A percentile compares a stretch with the other conserved stretches of the same genome.
phyloP scores from a whole-genome alignment of 163 green algal genomes.

The Dunaliella salina region DNA sequence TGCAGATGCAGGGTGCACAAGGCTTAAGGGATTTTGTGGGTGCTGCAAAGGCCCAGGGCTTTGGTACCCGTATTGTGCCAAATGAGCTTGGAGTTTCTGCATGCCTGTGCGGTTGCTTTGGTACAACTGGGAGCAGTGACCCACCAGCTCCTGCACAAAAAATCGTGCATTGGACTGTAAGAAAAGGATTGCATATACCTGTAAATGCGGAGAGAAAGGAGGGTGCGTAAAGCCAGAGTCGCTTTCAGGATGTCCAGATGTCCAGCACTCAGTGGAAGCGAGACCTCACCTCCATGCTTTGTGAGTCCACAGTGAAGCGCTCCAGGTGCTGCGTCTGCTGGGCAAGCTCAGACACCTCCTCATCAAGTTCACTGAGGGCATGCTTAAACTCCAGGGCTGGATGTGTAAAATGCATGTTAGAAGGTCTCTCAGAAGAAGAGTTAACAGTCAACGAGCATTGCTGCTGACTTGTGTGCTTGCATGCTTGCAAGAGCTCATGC shows the following conservation, averaged over 20 bases:
- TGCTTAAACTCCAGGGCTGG: slow-evolving; percentile 46
- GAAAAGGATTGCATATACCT: too few species aligned
- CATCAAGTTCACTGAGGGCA: slow-evolving; percentile 36
- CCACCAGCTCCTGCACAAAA: slow-evolving; percentile 43
- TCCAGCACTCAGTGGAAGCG: too few species aligned
- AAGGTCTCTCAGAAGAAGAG: too few species aligned
- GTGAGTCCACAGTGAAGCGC: slow-evolving; percentile 32
- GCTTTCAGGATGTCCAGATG: too few species aligned
- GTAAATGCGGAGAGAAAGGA: too few species aligned
- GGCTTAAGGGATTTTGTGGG: slow-evolving; percentile 24
- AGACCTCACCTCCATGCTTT: slow-evolving; percentile 39
- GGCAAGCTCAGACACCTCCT: slow-evolving; percentile 40
- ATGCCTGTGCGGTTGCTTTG: slow-evolving; percentile 31
- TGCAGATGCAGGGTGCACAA: background rate
- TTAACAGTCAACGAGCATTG: too few species aligned
- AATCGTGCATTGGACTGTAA: too few species aligned
- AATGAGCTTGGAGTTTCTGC: slow-evolving; percentile 30
- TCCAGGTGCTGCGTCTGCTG: slow-evolving; percentile 41
- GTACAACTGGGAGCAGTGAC: slow-evolving; percentile 46
- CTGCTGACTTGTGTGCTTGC: background rate
- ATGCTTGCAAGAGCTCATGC: background rate
- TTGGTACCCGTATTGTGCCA: slow-evolving; percentile 44
- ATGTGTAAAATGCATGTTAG: too few species aligned
- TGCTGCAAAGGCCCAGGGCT: slow-evolving; percentile 9
- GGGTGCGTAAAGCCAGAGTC: too few species aligned